Evolutionary conservation across 78 protist species (phyloP).

Genomic region (Dictyostelium purpureum): DNA sequence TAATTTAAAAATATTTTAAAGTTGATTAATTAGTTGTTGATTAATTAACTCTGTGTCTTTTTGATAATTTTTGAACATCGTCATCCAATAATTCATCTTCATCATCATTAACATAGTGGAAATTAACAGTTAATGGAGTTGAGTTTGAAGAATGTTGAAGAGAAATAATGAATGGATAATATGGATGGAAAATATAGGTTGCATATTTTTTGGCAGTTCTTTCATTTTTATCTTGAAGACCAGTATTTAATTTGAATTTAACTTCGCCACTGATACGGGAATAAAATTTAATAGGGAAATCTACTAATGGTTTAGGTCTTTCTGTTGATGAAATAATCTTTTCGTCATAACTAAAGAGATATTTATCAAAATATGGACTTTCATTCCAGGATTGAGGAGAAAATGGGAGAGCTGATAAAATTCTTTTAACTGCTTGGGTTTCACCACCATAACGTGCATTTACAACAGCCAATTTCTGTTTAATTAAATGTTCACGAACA

Average conservation of each 20-base stretch:
- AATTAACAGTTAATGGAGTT: not conserved
- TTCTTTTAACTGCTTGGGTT: slow-evolving; percentile 67
- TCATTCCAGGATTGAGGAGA: slow-evolving; percentile 77
- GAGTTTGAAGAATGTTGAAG: slow-evolving; percentile 23
- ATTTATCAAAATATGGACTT: slow-evolving; percentile 66
- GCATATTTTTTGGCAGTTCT: slow-evolving; percentile 58
- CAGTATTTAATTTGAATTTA: slow-evolving; percentile 52
- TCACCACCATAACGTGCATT: slow-evolving; percentile 77
- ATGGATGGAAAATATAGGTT: slow-evolving; percentile 74
- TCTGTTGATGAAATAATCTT: slow-evolving; percentile 72
- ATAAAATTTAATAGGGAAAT: slow-evolving; percentile 61
- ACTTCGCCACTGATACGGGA: slow-evolving; percentile 57
- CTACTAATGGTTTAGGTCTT: slow-evolving; percentile 64
- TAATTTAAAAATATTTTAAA: too few relatives aligned
- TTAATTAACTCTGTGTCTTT: too few relatives aligned
- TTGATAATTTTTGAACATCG: too few relatives aligned
- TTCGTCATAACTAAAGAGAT: slow-evolving; percentile 63
- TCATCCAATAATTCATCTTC: not conserved
- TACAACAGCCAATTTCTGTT: slow-evolving; percentile 71
- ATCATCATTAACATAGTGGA: slow-evolving; percentile 10
- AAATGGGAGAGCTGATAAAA: slow-evolving; percentile 63
- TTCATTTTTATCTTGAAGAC: slow-evolving; percentile 30
- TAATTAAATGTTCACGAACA: slow-evolving; percentile 69
- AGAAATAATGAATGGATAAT: slow-evolving; percentile 62
- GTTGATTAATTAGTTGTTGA: too few relatives aligned